Evolutionary conservation across 1,284 basidiomycete genomes (phyloP), one percentile per base, ranked within the genome.

Genomic region (Ganoderma leucocontextum): DNA sequence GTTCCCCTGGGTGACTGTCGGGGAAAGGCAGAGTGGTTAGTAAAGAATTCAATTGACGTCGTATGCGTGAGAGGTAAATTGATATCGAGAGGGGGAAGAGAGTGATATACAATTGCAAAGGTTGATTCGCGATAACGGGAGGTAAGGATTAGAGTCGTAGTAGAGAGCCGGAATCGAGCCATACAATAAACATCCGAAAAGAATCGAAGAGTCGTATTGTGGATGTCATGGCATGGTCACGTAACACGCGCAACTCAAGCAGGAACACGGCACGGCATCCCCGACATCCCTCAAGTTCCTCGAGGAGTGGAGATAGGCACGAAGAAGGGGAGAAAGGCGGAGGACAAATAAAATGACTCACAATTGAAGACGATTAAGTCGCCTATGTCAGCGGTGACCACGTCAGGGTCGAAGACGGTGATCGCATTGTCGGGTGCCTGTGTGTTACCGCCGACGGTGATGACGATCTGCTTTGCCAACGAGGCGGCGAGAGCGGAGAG

Each of bases 361-460:
- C 87, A 89, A 74, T 87, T 88, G 82, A 90, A 89, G 60, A 82
- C 42, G 66, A 90, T 82, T 19, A 79, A 78, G 73, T 89, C 88
- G 38, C 85, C 85, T 42, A 80, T 66, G 12, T 74, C 62, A 17
- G 87, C 88, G n/a, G 66, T 74, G n/a, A 88, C 80, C 52, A 75
- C 77, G 52, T 82, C 79, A 8, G 87, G 87, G 36, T 79, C 72
- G 77, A 88, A 89, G 17, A 86, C 83, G 8, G 77, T 76, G 38
- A 78, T 81, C 22, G 81, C 78, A 68, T 87, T 80, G 60, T 74
- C 74, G 9, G 22, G 84, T 83, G 13, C 22, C 47, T 29, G 12
- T 52, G 80, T 82, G 76, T 85, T 86, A 6, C 79, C 81, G 19
- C 84, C 86, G 53, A 88, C 86, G 9, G 80, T 82, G 69, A 87